phyloP scores from a whole-genome alignment of 768 basidiomycete genomes.

The Podaxis sp. region DNA sequence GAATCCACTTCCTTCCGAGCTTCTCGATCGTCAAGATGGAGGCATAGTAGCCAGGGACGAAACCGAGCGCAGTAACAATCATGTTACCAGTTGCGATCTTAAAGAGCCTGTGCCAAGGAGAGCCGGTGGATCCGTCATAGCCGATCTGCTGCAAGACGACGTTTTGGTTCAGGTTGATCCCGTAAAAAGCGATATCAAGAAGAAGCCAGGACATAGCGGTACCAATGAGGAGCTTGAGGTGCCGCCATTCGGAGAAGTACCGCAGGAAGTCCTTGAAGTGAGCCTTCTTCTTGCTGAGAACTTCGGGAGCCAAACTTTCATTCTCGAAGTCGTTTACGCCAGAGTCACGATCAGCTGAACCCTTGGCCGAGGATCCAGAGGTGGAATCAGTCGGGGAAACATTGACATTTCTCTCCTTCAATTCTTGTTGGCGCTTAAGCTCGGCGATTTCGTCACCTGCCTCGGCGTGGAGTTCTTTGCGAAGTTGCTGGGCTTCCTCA shows the following conservation, averaged over 20 bases:
- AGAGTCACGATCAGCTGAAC: not conserved
- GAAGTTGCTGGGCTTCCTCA: conserved; percentile 41
- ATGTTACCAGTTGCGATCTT: conserved; percentile 66
- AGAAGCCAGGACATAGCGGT: conserved; percentile 75
- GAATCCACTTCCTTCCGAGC: conserved; percentile 74
- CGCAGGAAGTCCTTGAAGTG: conserved; percentile 59
- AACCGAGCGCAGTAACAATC: conserved; percentile 74
- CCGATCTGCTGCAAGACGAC: conserved; percentile 77
- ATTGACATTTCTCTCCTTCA: conserved; percentile 16
- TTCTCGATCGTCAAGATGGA: conserved; percentile 70
- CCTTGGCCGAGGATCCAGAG: not conserved
- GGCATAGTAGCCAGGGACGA: conserved; percentile 63
- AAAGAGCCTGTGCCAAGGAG: conserved; percentile 66
- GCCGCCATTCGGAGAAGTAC: conserved; percentile 76
- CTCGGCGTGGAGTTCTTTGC: conserved; percentile 29
- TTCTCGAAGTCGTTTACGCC: conserved; percentile 5
- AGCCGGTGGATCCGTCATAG: conserved; percentile 55
- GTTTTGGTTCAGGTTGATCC: conserved; percentile 71
- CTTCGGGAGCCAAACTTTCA: conserved; percentile 20
- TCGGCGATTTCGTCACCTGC: conserved; percentile 29
- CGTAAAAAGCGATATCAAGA: conserved; percentile 79
- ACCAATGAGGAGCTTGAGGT: conserved; percentile 65
- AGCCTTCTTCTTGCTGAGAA: conserved; percentile 40
- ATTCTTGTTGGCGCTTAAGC: conserved; percentile 24
- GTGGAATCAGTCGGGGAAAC: conserved; percentile 10